phyloP scores from a whole-genome alignment of 2,329 filamentous ascomycete genomes.

The Cladorrhinum sp. region DNA sequence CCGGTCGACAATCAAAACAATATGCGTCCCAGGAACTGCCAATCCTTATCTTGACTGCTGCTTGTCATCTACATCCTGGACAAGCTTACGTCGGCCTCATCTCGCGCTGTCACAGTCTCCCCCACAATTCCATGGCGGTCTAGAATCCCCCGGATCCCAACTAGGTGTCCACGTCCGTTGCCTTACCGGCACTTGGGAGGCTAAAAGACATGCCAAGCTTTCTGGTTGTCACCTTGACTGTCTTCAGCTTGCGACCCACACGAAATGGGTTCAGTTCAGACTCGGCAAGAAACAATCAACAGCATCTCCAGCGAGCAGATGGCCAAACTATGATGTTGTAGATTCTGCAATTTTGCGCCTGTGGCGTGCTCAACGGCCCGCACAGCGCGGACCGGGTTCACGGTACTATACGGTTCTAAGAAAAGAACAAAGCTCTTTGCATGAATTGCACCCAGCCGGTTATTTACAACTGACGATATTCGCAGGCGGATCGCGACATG shows the following conservation, averaged over 20 bases:
- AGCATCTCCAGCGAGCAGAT: not conserved
- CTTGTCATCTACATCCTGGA: not conserved
- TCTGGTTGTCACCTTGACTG: not conserved
- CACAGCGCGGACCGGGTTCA: constrained; percentile 9
- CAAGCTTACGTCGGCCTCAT: constrained; percentile 17
- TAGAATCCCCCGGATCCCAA: constrained; percentile 8
- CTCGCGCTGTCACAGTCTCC: constrained; percentile 8
- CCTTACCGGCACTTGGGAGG: constrained; percentile 12
- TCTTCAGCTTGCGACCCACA: not conserved
- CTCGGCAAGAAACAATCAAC: not conserved
- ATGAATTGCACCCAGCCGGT: constrained; percentile 5
- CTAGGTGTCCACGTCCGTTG: not conserved
- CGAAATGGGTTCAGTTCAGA: not conserved
- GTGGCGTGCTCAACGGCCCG: constrained; percentile 5
- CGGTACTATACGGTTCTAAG: constrained; percentile 9
- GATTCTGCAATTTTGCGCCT: not conserved
- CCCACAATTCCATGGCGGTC: constrained; percentile 8
- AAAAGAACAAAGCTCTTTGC: constrained; percentile 7
- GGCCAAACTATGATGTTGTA: not conserved
- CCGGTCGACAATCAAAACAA: not conserved
- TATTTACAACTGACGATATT: constrained; percentile 12
- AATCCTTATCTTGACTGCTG: not conserved
- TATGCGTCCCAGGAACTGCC: not conserved
- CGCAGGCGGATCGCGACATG: constrained; percentile 7
- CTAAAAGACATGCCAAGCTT: constrained; percentile 12